phyloP scores from a whole-genome alignment of 2,329 filamentous ascomycete species.

The Fusarium sp. region DNA sequence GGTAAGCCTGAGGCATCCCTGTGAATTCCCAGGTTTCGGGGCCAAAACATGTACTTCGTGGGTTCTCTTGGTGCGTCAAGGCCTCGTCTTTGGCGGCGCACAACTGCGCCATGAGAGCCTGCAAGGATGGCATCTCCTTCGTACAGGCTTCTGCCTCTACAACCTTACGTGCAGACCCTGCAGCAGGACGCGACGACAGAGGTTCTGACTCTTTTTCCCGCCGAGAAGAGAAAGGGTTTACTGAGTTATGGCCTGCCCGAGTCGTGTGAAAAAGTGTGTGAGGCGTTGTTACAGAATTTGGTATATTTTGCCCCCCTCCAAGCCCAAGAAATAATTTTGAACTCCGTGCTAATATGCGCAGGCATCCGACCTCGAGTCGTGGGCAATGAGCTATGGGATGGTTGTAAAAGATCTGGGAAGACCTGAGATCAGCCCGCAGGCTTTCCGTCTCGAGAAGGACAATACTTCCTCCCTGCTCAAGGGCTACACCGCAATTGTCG shows the following conservation, averaged over 20 bases:
- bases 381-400: constrained; percentile 44
- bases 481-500: constrained; percentile 46
- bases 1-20: constrained; percentile 44
- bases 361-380: constrained; percentile 44
- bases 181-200: constrained; percentile 48
- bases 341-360: constrained; percentile 23
- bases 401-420: constrained; percentile 43
- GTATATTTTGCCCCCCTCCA: constrained; percentile 31
- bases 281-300: constrained; percentile 43
- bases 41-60: constrained; percentile 28
- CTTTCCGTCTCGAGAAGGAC: constrained; percentile 47
- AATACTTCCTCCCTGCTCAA: constrained; percentile 47
- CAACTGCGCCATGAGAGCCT: constrained; percentile 37
- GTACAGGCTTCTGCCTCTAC: constrained; percentile 47
- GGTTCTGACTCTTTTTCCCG: constrained; percentile 46
- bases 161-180: constrained; percentile 41
- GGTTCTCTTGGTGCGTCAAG: constrained; percentile 21
- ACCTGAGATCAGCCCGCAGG: constrained; percentile 46
- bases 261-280: constrained; percentile 43
- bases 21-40: constrained; percentile 25
- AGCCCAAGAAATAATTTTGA: neutral
- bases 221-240: constrained; percentile 44
- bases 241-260: constrained; percentile 46
- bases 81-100: constrained; percentile 31
- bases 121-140: constrained; percentile 45